Percentiles rank a stretch among this genome's conserved stretches.
These are phyloP conservation scores for Cymbidium sinense DNA, from an alignment of 106 monocot species.

Conservation along the genomic window DNA sequence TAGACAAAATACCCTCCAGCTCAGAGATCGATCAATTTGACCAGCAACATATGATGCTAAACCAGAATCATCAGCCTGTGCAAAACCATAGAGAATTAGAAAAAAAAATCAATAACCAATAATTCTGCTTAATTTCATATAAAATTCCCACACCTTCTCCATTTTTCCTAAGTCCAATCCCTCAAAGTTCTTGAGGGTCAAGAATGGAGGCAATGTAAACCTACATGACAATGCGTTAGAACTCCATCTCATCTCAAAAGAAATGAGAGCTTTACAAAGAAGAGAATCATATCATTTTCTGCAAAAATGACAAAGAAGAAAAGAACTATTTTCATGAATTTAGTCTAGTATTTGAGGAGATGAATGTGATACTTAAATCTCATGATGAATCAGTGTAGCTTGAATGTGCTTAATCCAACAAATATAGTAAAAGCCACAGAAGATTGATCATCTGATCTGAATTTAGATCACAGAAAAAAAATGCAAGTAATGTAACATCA, in stretches of 20 bases:
- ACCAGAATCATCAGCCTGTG: slow-evolving; percentile 45
- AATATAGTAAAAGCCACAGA: not conserved
- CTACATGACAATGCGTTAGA: slow-evolving; percentile 9
- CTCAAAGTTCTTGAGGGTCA: slow-evolving; percentile 58
- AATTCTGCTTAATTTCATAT: not conserved
- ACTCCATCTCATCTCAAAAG: not conserved
- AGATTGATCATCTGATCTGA: too few species aligned
- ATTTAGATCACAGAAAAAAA: too few species aligned
- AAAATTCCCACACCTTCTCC: slow-evolving; percentile 25
- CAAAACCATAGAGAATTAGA: not conserved
- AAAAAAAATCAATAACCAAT: not conserved
- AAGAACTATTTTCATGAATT: too few species aligned
- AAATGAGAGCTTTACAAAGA: not conserved
- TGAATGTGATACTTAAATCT: too few species aligned
- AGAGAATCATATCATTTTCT: too few species aligned
- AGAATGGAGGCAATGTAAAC: slow-evolving; percentile 34
- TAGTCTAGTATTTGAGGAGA: too few species aligned
- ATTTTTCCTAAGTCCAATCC: slow-evolving; percentile 47
- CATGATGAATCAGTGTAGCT: too few species aligned
- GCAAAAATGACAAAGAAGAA: not conserved
- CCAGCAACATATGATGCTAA: slow-evolving; percentile 59
- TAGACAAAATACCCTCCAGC: slow-evolving; percentile 41
- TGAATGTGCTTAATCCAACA: too few species aligned
- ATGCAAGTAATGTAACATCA: not conserved
- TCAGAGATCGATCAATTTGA: slow-evolving; percentile 43